Base-by-base conservation (phyloP, 2,329 filamentous ascomycete species). In the Aspergillus latus region DNA sequence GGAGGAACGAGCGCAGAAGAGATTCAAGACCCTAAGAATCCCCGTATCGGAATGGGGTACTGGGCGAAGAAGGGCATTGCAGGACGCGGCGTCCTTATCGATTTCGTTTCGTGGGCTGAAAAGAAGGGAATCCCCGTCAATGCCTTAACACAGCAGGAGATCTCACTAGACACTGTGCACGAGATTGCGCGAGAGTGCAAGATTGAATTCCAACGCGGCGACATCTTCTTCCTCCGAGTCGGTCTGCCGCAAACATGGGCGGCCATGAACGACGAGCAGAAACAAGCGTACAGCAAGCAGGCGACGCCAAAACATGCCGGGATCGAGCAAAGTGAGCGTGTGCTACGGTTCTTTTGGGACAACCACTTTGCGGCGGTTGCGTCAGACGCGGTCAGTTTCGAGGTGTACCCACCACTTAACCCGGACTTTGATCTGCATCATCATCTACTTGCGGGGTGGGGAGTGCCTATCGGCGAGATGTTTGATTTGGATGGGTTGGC, bases 291-390 rank as follows among this genome's bases (percentile, higher is more conserved):
- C 47, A 70, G 69, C 36, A 60, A 67, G 30, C 71, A 72, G 54
- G 32, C 49, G 2, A 59, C 50, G 42, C 72, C 72, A 2, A 64
- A 70, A 37, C 72, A 74, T 60, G 68, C 70, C 5, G 72, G 72
- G 0, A 65, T 74, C 16, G 72, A 74, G 60, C 72, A 74, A 59
- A 73, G 68, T 15, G 72, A 74, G 62, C 70, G 68, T 3, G 70
- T 80, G 9, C 72, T 84, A 6, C 73, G 78, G 11, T 87, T 84
- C 77, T 71, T 86, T 15, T 86, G 84, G 82, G 80, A 86, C 52
- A 75, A 79, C 54, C 76, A 79, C 44, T 86, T 87, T 66, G 74
- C 82, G 0, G 84, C 84, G 1, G 79, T 85, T 1, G 84, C 80
- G 0, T 82, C 83, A 1, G 84, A 87, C 56, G 79, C 80, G 39